These are phyloP conservation scores for Fraxinus dipetala DNA, from an alignment of 305 asterid species.

Conservation along the genomic window DNA sequence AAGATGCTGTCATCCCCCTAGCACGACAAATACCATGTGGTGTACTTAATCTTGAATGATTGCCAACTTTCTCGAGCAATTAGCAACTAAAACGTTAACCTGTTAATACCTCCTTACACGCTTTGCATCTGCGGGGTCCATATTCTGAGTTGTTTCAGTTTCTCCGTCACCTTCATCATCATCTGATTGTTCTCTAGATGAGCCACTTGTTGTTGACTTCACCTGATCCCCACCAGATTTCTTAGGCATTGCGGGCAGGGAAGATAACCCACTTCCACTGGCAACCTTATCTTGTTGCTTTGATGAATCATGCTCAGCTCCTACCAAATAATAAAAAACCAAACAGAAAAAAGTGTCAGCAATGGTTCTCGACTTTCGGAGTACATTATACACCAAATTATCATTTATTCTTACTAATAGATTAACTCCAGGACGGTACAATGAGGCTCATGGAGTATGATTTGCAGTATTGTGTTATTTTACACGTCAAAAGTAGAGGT, in stretches of 20 bases:
- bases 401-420: neutral
- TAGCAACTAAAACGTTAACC: constrained; percentile 11
- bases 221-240: constrained; percentile 56
- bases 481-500: neutral
- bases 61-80: neutral
- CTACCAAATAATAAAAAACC: constrained; percentile 33
- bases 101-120: constrained; percentile 76
- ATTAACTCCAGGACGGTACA: neutral
- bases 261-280: constrained; percentile 59
- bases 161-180: constrained; percentile 93
- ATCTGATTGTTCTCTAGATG: constrained; percentile 83
- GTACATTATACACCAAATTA: neutral
- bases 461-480: neutral
- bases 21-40: neutral
- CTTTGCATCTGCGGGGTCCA: constrained; percentile 69
- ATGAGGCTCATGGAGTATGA: neutral
- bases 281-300: constrained; percentile 60
- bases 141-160: constrained; percentile 56
- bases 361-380: neutral
- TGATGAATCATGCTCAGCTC: constrained; percentile 43
- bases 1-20: neutral
- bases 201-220: constrained; percentile 83
- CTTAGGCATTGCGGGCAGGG: constrained; percentile 52
- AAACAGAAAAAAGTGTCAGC: constrained; percentile 11
- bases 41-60: neutral